Evolutionary conservation across 2,329 filamentous ascomycete species (phyloP), one percentile per base, ranked within the genome.

Genomic region (Canariomyces notabilis): DNA sequence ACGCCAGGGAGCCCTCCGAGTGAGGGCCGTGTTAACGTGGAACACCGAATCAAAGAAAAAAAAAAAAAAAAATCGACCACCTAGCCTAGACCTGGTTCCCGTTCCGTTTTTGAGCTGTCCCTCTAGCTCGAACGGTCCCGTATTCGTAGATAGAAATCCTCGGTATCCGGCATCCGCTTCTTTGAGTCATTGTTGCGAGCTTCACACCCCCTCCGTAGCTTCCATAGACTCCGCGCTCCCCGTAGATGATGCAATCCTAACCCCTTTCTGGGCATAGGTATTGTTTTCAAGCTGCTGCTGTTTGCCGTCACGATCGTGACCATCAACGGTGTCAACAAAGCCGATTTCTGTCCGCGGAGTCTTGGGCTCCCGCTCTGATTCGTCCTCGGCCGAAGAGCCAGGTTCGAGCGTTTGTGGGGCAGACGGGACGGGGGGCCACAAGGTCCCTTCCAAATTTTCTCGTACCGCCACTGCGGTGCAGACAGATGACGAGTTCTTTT

Each of bases 311-410:
- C 23, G 32, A 2, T 4, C 15, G 2, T 42, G 44, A 2, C 15
- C 42, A 26, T 50, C 47, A 1, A 38, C 45, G 2, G 51, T 46
- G 20, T 45, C 45, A 9, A 56, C 21, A 35, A 54, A 46, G 12
- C 52, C 55, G n/a, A 38, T 50, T 18, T 55, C 54, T 21, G 52
- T 53, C 49, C 51, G 51, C 11, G 59, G 59, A 12, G 59, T 61
- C n/a, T 33, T 57, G 3, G 59, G 59, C 41, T 61, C 59, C 11
- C 47, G 51, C 12, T 57, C 57, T 4, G 50, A 57, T 6, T 57
- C 59, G 9, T 59, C 59, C 5, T 60, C 59, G 2, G 53, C 52
- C 1, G 58, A 60, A 0, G 59, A 61, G 7, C 50, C 50, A 6
- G 50, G 50, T 6, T 54, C 57, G 6, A 47, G 46, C 4, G 46